Base-by-base conservation (phyloP, 2,329 filamentous ascomycete genomes). In the Cladosporium halotolerans region DNA sequence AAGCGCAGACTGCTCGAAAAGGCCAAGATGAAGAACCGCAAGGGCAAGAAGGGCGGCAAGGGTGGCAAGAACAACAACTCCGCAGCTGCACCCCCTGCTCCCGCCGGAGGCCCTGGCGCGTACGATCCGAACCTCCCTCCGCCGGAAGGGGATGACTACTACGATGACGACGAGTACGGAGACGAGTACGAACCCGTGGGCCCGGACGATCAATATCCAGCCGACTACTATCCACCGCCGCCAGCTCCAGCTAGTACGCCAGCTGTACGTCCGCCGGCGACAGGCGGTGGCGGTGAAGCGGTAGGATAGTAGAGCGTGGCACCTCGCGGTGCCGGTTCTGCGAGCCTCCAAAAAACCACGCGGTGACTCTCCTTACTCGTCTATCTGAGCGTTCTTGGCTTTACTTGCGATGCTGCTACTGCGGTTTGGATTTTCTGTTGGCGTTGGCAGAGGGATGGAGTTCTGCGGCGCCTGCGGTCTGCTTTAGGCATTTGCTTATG, bases 1-100 rank as follows among this genome's bases (percentile, higher is more conserved):
- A 88, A 92, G 65, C 83, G 86, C 57, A 79, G 91, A 45, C 74
- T 95, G 32, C 72, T 96, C 52, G 92, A 96, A 67, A 96, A 96
- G 72, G 90, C 91, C 18, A 95, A 96, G 74, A 88, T 90, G 75
- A 96, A 95, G 74, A 87, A 86, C 49, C 81, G 90, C 32, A 96
- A 96, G 73, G 85, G 84, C 47, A 95, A 88, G 76, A 96, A 96
- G 74, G 79, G 80, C 23, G 81, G 76, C 61, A 95, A 93, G 69
- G 78, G 79, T 47, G 57, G 58, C 28, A 55, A 56, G 42, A 63
- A 63, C 47, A 61, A 60, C 33, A 65, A 60, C 31, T 46, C 52
- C 23, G 55, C 33, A 34, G 43, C 60, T 10, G 49, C 58, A 10
- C 54, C 54, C 10, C 56, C 58, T 28, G 34, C 51, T 32, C 31